Base-by-base conservation (phyloP, 768 basidiomycete genomes). In the Lentinula raphanica region DNA sequence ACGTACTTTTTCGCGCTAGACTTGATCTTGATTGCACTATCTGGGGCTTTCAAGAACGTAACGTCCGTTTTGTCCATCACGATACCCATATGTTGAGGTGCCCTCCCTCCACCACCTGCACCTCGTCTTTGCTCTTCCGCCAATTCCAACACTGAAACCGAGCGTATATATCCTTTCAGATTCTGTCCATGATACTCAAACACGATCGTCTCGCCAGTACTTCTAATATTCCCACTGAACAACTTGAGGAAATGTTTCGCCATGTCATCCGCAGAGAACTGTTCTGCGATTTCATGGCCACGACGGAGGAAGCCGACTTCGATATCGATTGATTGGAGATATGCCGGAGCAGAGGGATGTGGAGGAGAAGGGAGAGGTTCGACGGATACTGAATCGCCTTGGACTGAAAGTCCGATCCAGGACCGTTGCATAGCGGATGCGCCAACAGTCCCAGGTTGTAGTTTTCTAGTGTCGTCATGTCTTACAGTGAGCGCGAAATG, bases 1-100 rank as follows among this genome's bases (percentile, higher is more conserved):
- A 63, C 83, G 61, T 50, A 94, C 93, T 90, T 92, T 71, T 90
- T 97, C 2, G 90, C 85, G 63, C 90, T 94, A 28, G 92, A 87
- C 74, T 94, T 98, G 67, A 99, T 77, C 74, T 90, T 95, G 71
- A 99, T 93, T 5, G 78, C 68, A 65, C 88, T 92, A 42, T 83
- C 78, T 0, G 87, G 78, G 1, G 90, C 91, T 71, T 96, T 97
- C 72, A 94, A 75, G 71, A 97, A 84, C 1, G 85, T 91, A 29
- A 98, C 76, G 63, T 97, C 94, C n/a, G 94, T 96, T 70, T 89
- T 89, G 59, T 89, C 87, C 82, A 95, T 94, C 45, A 95, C 60
- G 29, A 98, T 81, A 17, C 94, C 95, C 60, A 83, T 82, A 45
- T 73, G 58, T 29, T 70, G 64, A 29, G 67, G 63, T 58, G 67